Evolutionary conservation across 768 basidiomycete species (phyloP), one percentile per base, ranked within the genome.

Genomic region (Cyathus striatus): DNA sequence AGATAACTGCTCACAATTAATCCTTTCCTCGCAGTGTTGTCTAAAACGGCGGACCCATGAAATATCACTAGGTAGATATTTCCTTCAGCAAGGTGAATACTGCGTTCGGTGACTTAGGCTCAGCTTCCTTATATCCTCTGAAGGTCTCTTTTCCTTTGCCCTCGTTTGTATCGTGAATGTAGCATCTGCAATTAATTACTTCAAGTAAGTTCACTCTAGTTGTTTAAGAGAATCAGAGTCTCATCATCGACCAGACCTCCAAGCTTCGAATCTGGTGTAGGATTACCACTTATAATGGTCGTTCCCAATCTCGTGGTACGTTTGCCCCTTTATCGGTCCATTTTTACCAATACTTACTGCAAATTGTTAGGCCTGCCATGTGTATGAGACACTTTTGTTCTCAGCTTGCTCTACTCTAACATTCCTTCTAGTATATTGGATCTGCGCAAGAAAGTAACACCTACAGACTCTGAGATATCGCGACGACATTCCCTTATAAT

Each of bases 251-350:
- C 7, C 27, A 70, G 68, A 18, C 62, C 63, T 6, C 55, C 57
- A 9, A 55, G 49, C 20, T 60, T 49, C 44, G 54, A 61, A 35
- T 62, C 54, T 33, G 66, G 65, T 5, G 46, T 65, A 16, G 69
- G 66, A 5, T 54, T 69, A 13, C 67, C 70, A 2, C 48, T 65
- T 18, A 59, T 65, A 21, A 54, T 68, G n/a, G 54, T 62, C 13
- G 44, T 67, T n/a, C 60, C 68, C 2, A 68, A 70, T 41, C 47
- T 69, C 22, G 58, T 69, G 14, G 66, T 66, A 33, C 51, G 63
- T 47, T n/a, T 32, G 10, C 9, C 14, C 18, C 12, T 23, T 20
- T 3, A 18, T 16, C 21, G n/a, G 6, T 43, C 33, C n/a, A 30
- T n/a, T n/a, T 20, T 20, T 14, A 34, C 10, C 22, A 38, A 50